Percentiles rank a stretch among this genome's conserved stretches.
Conservation (phyloP, 2,329 filamentous ascomycete species). For the Aspergillus ruber region DNA sequence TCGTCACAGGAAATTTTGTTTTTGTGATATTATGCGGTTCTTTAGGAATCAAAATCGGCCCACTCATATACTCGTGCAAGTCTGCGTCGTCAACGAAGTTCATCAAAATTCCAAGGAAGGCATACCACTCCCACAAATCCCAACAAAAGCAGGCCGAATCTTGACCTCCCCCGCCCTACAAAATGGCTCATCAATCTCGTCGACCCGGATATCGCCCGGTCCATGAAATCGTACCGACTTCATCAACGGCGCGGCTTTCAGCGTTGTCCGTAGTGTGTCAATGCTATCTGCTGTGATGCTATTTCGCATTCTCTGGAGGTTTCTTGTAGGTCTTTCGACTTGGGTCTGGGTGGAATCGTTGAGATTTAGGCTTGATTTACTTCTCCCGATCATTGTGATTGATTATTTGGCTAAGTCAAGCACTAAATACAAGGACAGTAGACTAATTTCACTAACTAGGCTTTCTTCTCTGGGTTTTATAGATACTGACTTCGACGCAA, state of each 20-base stretch:
- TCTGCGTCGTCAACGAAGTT: conserved; percentile 22
- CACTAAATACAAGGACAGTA: too few relatives aligned
- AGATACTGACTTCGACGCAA: too few relatives aligned
- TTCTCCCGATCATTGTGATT: neutral
- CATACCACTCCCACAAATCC: conserved; percentile 29
- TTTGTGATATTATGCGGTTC: conserved; percentile 53
- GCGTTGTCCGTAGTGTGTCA: neutral
- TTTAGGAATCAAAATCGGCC: conserved; percentile 43
- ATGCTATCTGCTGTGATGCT: neutral
- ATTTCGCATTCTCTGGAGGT: neutral
- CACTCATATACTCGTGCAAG: conserved; percentile 48
- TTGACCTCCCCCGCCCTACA: conserved; percentile 48
- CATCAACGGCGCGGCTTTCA: conserved; percentile 15
- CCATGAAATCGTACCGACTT: conserved; percentile 33
- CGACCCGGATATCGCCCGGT: conserved; percentile 28
- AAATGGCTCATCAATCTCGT: conserved; percentile 27
- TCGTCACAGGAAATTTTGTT: conserved; percentile 51
- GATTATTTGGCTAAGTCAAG: too few relatives aligned
- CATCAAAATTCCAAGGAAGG: neutral
- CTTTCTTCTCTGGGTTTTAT: too few relatives aligned
- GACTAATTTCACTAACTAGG: too few relatives aligned
- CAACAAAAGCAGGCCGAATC: conserved; percentile 28
- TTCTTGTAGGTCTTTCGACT: neutral
- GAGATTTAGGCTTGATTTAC: neutral
- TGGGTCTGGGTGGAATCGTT: neutral